Conservation (phyloP, 306 rosid species). For the Prinsepia uniflora region DNA sequence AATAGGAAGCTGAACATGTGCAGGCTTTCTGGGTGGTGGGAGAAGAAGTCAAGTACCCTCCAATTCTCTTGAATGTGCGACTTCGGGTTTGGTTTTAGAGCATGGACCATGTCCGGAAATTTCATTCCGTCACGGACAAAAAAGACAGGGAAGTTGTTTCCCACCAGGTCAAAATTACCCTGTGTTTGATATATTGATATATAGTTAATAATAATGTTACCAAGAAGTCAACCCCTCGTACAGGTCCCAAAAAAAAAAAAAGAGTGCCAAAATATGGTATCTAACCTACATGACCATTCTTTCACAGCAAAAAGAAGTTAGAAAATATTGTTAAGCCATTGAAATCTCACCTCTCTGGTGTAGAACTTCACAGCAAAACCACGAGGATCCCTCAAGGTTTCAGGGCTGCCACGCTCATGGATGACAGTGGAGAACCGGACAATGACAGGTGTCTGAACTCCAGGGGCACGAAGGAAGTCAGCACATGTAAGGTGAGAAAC, state of each 20-base stretch:
- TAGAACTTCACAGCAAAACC: slow-evolving; percentile 86
- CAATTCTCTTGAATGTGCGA: slow-evolving; percentile 90
- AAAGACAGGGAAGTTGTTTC: slow-evolving; percentile 88
- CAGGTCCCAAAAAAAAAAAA: too few relatives aligned
- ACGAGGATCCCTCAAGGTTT: slow-evolving; percentile 81
- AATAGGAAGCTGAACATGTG: slow-evolving; percentile 76
- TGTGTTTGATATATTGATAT: slow-evolving; percentile 23
- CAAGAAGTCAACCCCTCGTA: slow-evolving; percentile 1
- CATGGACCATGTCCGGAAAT: slow-evolving; percentile 91
- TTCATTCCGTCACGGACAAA: slow-evolving; percentile 83
- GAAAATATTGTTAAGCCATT: neutral
- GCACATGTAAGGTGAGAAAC: slow-evolving; percentile 80
- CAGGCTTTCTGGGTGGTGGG: slow-evolving; percentile 91
- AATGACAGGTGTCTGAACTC: slow-evolving; percentile 92
- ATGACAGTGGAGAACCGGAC: slow-evolving; percentile 93
- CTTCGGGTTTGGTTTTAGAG: slow-evolving; percentile 91
- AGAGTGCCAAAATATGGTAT: neutral
- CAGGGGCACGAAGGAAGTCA: slow-evolving; percentile 91
- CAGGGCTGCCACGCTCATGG: slow-evolving; percentile 99
- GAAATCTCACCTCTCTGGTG: slow-evolving; percentile 70
- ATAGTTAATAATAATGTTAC: neutral
- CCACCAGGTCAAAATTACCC: slow-evolving; percentile 97
- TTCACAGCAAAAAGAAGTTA: neutral
- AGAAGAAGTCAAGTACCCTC: slow-evolving; percentile 88
- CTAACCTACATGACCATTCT: neutral